A percentile compares a stretch with the other conserved stretches of the same genome.
These are phyloP conservation scores for Aegilops tauschii DNA, from an alignment of 176 grass and related monocot genomes.

Conservation along the genomic window DNA sequence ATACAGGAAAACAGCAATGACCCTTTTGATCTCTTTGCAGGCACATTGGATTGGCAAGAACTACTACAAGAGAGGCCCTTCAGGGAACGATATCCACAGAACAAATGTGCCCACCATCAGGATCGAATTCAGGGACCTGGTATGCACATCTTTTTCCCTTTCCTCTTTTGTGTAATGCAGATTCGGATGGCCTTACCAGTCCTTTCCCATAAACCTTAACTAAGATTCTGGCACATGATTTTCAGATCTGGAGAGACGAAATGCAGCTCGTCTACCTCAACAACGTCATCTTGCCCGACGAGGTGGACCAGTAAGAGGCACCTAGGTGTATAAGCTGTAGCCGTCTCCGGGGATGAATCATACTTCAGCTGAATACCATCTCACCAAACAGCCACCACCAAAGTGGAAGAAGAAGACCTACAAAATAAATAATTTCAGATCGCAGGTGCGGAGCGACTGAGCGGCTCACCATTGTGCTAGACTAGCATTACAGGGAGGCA, in stretches of 20 bases:
- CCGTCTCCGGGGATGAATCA: not conserved
- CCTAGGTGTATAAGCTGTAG: not conserved
- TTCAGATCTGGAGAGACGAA: constrained; percentile 98
- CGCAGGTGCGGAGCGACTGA: not conserved
- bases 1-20: not conserved
- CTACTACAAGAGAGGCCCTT: constrained; percentile 76
- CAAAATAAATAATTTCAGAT: constrained; percentile 29
- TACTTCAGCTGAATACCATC: not conserved
- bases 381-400: not conserved
- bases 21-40: constrained; percentile 40
- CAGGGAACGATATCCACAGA: constrained; percentile 89
- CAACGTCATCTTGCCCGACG: constrained; percentile 55
- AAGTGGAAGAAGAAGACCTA: constrained; percentile 24
- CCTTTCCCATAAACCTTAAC: not conserved
- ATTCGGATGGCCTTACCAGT: not conserved
- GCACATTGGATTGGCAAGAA: constrained; percentile 92
- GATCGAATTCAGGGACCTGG: constrained; percentile 75
- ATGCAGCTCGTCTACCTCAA: constrained; percentile 82
- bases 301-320: constrained; percentile 58
- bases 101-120: constrained; percentile 98
- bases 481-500: constrained; percentile 17
- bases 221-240: constrained; percentile 15
- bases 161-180: not conserved
- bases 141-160: constrained; percentile 28
- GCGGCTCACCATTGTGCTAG: constrained; percentile 1